phyloP scores from a whole-genome alignment of 2,329 filamentous ascomycete species.

The Fusarium euwallaceae region DNA sequence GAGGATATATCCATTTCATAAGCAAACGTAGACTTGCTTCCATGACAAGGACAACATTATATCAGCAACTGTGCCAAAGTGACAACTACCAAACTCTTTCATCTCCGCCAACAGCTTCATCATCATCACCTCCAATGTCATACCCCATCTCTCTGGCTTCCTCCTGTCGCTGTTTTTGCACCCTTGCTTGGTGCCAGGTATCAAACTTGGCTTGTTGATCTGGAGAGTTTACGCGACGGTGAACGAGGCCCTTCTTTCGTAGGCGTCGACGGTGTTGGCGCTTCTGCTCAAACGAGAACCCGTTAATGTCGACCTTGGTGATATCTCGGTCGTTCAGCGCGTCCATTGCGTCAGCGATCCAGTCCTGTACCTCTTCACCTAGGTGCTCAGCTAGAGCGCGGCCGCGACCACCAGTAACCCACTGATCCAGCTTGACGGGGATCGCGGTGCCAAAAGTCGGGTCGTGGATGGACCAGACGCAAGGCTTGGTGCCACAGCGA shows the following conservation, averaged over 20 bases:
- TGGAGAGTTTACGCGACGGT: constrained; percentile 52
- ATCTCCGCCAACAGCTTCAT: constrained; percentile 48
- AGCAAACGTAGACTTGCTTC: constrained; percentile 23
- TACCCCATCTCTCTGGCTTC: constrained; percentile 58
- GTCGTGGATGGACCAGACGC: constrained; percentile 69
- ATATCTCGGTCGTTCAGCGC: constrained; percentile 60
- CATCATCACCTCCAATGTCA: constrained; percentile 50
- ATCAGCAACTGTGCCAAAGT: constrained; percentile 1
- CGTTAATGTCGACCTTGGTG: constrained; percentile 57
- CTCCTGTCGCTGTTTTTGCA: constrained; percentile 56
- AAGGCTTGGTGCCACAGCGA: constrained; percentile 62
- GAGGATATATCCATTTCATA: constrained; percentile 36
- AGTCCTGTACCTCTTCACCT: constrained; percentile 61
- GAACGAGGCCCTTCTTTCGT: constrained; percentile 59
- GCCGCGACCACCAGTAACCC: constrained; percentile 66
- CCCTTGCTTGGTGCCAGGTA: constrained; percentile 58
- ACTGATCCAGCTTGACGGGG: constrained; percentile 73
- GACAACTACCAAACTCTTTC: constrained; percentile 43
- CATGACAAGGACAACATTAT: not conserved
- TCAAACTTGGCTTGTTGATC: constrained; percentile 60
- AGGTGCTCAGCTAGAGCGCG: constrained; percentile 54
- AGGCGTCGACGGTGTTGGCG: constrained; percentile 65
- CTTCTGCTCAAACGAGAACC: constrained; percentile 61
- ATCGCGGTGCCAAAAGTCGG: constrained; percentile 72
- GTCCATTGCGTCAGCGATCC: constrained; percentile 63